Evolutionary conservation across 192 early-diverging fungal genomes (phyloP), one percentile per base, ranked within the genome.

Genomic region (Phlyctochytrium planicorne): DNA sequence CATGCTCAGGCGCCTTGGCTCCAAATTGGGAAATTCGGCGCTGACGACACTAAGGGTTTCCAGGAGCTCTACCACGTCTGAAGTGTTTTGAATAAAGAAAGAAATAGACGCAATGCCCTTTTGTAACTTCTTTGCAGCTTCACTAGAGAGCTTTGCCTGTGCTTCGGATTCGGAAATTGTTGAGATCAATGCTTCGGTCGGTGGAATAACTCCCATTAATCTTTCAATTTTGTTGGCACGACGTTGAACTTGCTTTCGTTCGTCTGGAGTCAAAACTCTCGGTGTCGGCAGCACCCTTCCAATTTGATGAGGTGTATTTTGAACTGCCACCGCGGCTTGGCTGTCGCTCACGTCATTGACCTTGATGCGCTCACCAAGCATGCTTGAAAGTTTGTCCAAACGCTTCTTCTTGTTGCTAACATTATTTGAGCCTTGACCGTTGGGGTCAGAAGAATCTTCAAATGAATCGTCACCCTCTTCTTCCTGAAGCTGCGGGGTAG

Each of bases 321-420:
- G 30, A 14, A n/a, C 4, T 53, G 37, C 60, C 25, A 63, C 63
- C 17, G 33, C 52, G 25, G 68, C 68, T 34, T 63, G 37, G 16
- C 50, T n/a, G 24, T 70, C 62, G 68, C 31, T 36, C 30, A 76
- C 59, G 31, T 67, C 36, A 30, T 64, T 61, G 62, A 47, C 67
- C 16, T 36, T 55, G 56, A 84, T 80, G 34, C 82, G 66, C 31
- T 84, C 52, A 0, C 82, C 82, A 60, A 84, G 66, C 34, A 81
- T 25, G 35, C 63, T 34, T 2, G 75, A 78, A 2, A 84, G 59
- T 64, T 84, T 84, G 65, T 84, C 79, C 4, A 82, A 29, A 1
- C 70, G 34, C 33, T 77, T 68, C 60, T 84, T 84, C 25, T 77
- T 62, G n/a, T n/a, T n/a, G n/a, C n/a, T n/a, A 27, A 74, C 63